Evolutionary conservation across 345 rosid genomes (phyloP).

Genomic region (Eucalyptus rudis): DNA sequence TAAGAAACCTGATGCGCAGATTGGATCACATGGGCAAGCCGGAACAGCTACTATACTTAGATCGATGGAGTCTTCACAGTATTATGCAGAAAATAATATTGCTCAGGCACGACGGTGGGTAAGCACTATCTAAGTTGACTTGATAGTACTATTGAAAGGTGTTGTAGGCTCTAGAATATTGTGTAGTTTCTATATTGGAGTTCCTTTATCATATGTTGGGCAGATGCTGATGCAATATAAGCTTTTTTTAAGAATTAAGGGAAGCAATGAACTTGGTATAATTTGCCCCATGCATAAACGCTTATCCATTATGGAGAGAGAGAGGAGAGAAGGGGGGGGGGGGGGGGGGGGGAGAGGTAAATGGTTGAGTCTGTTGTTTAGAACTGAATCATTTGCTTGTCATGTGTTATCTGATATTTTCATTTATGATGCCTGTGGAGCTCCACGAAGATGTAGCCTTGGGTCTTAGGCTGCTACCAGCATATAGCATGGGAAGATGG

Average conservation of each 20-base stretch:
- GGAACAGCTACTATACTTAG: constrained; percentile 46
- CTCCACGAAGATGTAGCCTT: background rate
- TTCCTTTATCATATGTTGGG: background rate
- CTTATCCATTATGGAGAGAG: background rate
- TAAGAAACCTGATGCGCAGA: constrained; percentile 52
- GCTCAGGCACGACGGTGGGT: constrained; percentile 95
- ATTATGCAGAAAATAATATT: constrained; percentile 64
- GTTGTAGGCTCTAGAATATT: background rate
- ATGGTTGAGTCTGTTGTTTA: background rate
- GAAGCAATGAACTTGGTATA: background rate
- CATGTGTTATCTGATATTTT: background rate
- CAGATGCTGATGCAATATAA: background rate
- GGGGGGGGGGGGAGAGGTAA: background rate
- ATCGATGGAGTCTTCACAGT: constrained; percentile 90
- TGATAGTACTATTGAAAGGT: background rate
- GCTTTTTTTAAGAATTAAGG: background rate
- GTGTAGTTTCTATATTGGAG: background rate
- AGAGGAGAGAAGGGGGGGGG: fast-evolving
- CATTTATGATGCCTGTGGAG: background rate
- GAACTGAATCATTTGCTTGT: background rate
- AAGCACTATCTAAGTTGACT: constrained; percentile 43
- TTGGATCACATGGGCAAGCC: constrained; percentile 27
- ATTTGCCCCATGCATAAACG: background rate
- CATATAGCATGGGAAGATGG: background rate
- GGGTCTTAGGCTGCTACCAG: background rate